These are phyloP conservation scores for Termitomyces sp. DNA, from an alignment of 1,284 basidiomycete species.

Conservation along the genomic window DNA sequence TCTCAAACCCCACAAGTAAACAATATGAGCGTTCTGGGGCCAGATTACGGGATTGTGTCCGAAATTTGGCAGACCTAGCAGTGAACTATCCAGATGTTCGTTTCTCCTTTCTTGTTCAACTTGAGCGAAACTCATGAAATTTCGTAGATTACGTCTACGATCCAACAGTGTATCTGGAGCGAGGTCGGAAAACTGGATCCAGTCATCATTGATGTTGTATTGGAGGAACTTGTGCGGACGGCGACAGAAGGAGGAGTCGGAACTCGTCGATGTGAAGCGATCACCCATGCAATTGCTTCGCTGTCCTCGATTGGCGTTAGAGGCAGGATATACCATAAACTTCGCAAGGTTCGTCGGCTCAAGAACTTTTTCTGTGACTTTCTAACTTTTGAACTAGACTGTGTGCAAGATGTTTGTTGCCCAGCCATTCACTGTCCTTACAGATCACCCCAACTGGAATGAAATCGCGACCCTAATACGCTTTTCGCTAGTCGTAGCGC, in stretches of 20 bases:
- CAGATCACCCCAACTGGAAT: constrained; percentile 75
- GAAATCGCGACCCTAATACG: constrained; percentile 80
- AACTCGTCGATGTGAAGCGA: constrained; percentile 68
- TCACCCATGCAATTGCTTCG: constrained; percentile 70
- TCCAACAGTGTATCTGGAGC: constrained; percentile 73
- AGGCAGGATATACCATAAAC: constrained; percentile 69
- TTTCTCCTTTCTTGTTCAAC: constrained; percentile 4
- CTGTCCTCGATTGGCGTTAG: constrained; percentile 75
- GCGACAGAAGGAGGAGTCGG: constrained; percentile 80
- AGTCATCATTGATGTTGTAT: constrained; percentile 60
- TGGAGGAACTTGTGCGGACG: constrained; percentile 75
- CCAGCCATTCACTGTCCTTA: constrained; percentile 45
- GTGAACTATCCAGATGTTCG: constrained; percentile 64
- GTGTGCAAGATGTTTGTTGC: constrained; percentile 66
- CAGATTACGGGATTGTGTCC: constrained; percentile 72
- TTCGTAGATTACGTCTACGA: constrained; percentile 56
- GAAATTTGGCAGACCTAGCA: constrained; percentile 72
- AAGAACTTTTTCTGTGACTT: neutral
- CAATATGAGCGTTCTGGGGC: constrained; percentile 68
- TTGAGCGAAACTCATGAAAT: constrained; percentile 12
- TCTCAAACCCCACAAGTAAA: constrained; percentile 62
- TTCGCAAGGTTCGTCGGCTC: constrained; percentile 60
- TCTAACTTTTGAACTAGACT: constrained; percentile 39
- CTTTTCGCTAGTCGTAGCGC: constrained; percentile 66
- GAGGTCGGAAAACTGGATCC: constrained; percentile 69